Evolutionary conservation across 140 eudicot genomes (phyloP).

Genomic region (Stevia rebaudiana): DNA sequence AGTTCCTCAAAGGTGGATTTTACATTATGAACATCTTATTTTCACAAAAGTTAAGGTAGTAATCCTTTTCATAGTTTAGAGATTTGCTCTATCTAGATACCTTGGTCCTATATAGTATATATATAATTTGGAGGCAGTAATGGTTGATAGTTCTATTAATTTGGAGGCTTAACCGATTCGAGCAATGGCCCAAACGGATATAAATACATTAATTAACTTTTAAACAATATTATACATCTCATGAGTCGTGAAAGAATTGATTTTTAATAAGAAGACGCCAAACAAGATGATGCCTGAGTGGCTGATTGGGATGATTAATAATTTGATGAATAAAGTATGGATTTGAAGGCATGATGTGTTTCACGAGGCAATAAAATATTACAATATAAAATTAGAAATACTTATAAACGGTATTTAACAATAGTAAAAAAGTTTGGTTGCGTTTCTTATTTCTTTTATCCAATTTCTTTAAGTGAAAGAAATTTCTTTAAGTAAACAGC

Average conservation of each 20-base stretch:
- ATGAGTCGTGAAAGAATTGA: not conserved
- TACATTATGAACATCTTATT: no score
- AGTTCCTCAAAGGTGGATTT: no score
- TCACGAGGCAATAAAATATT: not conserved
- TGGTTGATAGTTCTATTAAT: no score
- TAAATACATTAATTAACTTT: not conserved
- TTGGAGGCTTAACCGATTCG: no score
- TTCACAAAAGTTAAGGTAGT: no score
- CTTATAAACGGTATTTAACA: not conserved
- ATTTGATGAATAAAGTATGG: not conserved
- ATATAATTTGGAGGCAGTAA: no score
- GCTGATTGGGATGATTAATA: not conserved
- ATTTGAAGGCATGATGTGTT: not conserved
- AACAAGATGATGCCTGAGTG: slow-evolving; percentile 2
- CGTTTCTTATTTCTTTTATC: not conserved
- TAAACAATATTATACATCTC: not conserved
- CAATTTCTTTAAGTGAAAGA: not conserved
- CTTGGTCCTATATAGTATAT: no score
- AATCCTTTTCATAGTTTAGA: no score
- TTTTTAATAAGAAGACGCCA: not conserved
- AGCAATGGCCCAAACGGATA: no score
- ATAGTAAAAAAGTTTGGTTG: not conserved
- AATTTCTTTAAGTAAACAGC: no score
- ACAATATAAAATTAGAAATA: not conserved
- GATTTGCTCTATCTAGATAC: no score